A percentile compares a stretch with the other conserved stretches of the same genome.
Conservation (phyloP, 805 yeast species). For the Saccharomycopsis malanga region DNA sequence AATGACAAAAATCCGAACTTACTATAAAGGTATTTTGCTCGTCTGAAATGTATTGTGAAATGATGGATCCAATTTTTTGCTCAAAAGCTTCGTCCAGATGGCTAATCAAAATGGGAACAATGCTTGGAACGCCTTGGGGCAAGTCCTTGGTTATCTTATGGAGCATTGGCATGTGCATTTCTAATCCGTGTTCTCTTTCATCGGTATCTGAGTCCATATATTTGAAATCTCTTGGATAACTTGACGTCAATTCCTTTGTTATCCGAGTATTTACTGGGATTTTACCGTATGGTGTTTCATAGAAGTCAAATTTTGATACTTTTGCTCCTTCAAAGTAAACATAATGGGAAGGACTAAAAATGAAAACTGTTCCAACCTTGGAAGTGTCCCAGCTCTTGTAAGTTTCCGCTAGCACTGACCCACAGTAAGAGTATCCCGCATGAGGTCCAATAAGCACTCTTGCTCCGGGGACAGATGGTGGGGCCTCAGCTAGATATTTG, state of each 20-base stretch:
- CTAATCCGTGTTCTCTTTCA: slow-evolving; percentile 85
- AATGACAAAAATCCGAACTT: slow-evolving; percentile 92
- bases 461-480: slow-evolving; percentile 30
- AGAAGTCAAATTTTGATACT: slow-evolving; percentile 42
- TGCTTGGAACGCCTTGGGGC: slow-evolving; percentile 33
- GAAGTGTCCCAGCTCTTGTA: slow-evolving; percentile 63
- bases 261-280: slow-evolving; percentile 55
- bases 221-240: slow-evolving; percentile 31
- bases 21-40: slow-evolving; percentile 62
- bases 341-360: slow-evolving; percentile 92
- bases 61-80: slow-evolving; percentile 36
- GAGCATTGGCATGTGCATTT: slow-evolving; percentile 85
- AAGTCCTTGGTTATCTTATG: slow-evolving; percentile 38
- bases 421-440: slow-evolving; percentile 87
- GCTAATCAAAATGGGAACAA: slow-evolving; percentile 80
- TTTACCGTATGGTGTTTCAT: slow-evolving; percentile 81
- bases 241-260: slow-evolving; percentile 30
- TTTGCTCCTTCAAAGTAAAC: slow-evolving; percentile 64
- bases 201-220: slow-evolving; percentile 57
- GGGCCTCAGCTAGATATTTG: slow-evolving; percentile 37
- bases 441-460: slow-evolving; percentile 63
- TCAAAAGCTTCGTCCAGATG: slow-evolving; percentile 43
- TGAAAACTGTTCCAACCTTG: slow-evolving; percentile 55
- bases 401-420: slow-evolving; percentile 68
- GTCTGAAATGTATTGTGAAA: slow-evolving; percentile 49